Conservation (phyloP, 768 basidiomycete genomes). For the Xerocomus spinulosus region DNA sequence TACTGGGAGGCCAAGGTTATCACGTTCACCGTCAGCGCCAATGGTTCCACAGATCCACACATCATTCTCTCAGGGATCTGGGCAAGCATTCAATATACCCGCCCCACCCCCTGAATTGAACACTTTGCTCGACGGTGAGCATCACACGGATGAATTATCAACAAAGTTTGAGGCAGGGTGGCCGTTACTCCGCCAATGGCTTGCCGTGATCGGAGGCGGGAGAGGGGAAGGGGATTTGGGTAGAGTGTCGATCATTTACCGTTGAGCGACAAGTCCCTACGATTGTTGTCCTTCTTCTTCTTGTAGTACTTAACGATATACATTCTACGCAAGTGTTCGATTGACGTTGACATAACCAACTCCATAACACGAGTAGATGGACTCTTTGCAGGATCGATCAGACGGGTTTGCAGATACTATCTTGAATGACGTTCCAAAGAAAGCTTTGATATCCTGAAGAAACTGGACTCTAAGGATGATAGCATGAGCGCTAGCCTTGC, state of each 20-base stretch:
- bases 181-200: slow-evolving; percentile 74
- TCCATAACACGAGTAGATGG: slow-evolving; percentile 87
- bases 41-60: slow-evolving; percentile 33
- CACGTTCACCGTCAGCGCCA: slow-evolving; percentile 58
- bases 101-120: slow-evolving; percentile 50
- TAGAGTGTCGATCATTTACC: slow-evolving; percentile 72
- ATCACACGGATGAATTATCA: slow-evolving; percentile 88
- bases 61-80: slow-evolving; percentile 21
- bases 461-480: slow-evolving; percentile 74
- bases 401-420: slow-evolving; percentile 59
- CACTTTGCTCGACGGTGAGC: slow-evolving; percentile 76
- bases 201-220: slow-evolving; percentile 55
- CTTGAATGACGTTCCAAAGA: slow-evolving; percentile 94
- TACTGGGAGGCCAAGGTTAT: slow-evolving; percentile 45
- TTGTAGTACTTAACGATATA: background rate
- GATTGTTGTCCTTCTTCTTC: background rate
- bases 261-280: slow-evolving; percentile 36
- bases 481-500: slow-evolving; percentile 3
- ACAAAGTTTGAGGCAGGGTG: slow-evolving; percentile 79
- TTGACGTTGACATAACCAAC: slow-evolving; percentile 89
- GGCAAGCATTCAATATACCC: slow-evolving; percentile 18
- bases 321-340: slow-evolving; percentile 56
- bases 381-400: slow-evolving; percentile 50
- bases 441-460: slow-evolving; percentile 71
- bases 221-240: slow-evolving; percentile 66